A percentile compares a stretch with the other conserved stretches of the same genome.
Conservation (phyloP, 495 filamentous ascomycete species). For the Penicillium coffeae region DNA sequence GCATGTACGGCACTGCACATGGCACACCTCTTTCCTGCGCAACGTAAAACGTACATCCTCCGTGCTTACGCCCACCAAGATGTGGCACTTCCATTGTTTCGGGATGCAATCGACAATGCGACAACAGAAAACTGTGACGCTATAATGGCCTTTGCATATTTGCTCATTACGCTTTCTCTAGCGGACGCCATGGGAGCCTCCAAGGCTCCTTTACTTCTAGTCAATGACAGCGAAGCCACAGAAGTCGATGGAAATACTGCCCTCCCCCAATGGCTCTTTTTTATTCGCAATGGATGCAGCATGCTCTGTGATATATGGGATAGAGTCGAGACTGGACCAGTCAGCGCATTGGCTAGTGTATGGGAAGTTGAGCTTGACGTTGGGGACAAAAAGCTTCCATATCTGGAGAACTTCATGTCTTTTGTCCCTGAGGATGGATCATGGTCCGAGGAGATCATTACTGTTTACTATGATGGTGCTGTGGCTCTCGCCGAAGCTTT, state of each 20-base stretch:
- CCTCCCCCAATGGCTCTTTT: constrained; percentile 18
- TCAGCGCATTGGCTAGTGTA: constrained; percentile 4
- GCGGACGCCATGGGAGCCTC: constrained; percentile 7
- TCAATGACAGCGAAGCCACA: neutral
- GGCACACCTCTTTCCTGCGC: constrained; percentile 13
- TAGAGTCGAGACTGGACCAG: constrained; percentile 10
- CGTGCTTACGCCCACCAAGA: constrained; percentile 25
- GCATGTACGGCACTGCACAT: constrained; percentile 32
- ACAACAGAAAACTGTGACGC: constrained; percentile 29
- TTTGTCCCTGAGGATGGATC: constrained; percentile 5
- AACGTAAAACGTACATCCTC: constrained; percentile 15
- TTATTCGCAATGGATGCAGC: constrained; percentile 12
- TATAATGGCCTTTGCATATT: constrained; percentile 30
- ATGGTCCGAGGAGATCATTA: constrained; percentile 9
- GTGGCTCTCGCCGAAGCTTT: constrained; percentile 11
- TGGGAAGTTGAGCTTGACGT: constrained; percentile 12
- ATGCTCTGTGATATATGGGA: constrained; percentile 20
- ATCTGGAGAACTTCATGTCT: constrained; percentile 10
- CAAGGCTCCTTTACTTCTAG: constrained; percentile 10
- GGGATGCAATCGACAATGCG: constrained; percentile 20
- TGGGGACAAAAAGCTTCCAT: constrained; percentile 5
- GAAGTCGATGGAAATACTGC: neutral
- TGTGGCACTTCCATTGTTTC: constrained; percentile 28
- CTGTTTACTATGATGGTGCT: constrained; percentile 11
- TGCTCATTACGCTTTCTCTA: constrained; percentile 31